These are phyloP conservation scores for Cutaneotrichosporon sp. DNA, from an alignment of 1,284 basidiomycete genomes.

Conservation along the genomic window DNA sequence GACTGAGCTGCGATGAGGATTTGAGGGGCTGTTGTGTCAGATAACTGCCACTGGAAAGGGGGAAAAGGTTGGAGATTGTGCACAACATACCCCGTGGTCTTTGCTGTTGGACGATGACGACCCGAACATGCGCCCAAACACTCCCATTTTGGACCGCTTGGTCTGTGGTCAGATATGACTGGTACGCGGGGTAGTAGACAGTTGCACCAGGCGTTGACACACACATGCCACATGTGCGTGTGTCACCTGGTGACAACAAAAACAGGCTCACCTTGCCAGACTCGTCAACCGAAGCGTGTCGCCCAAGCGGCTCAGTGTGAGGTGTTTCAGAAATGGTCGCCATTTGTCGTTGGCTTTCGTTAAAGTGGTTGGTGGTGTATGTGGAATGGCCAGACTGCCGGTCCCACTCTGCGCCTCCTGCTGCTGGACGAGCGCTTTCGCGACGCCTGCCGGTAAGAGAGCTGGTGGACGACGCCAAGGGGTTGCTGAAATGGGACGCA, in stretches of 20 bases:
- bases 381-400: background rate
- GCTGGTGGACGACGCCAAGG: conserved; percentile 3
- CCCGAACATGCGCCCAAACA: conserved; percentile 47
- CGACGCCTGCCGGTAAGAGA: background rate
- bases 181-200: too few species aligned
- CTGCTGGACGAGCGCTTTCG: background rate
- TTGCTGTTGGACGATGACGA: conserved; percentile 16
- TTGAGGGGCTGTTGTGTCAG: conserved; percentile 9
- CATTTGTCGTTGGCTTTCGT: conserved; percentile 20
- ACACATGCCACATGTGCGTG: too few species aligned
- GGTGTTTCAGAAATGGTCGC: conserved; percentile 27
- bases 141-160: conserved; percentile 30
- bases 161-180: background rate
- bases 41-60: too few species aligned
- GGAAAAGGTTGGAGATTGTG: background rate
- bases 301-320: conserved; percentile 9
- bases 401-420: conserved; percentile 3
- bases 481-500: background rate
- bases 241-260: background rate
- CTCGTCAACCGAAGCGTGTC: conserved; percentile 27
- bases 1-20: conserved; percentile 12
- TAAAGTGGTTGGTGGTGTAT: conserved; percentile 5
- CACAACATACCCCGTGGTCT: conserved; percentile 5
- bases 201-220: too few species aligned
- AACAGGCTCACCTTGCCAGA: conserved; percentile 28